A percentile compares a stretch with the other conserved stretches of the same genome.
Evolutionary conservation across 305 asterid genomes (phyloP).

Genomic region (Fraxinus dipetala): DNA sequence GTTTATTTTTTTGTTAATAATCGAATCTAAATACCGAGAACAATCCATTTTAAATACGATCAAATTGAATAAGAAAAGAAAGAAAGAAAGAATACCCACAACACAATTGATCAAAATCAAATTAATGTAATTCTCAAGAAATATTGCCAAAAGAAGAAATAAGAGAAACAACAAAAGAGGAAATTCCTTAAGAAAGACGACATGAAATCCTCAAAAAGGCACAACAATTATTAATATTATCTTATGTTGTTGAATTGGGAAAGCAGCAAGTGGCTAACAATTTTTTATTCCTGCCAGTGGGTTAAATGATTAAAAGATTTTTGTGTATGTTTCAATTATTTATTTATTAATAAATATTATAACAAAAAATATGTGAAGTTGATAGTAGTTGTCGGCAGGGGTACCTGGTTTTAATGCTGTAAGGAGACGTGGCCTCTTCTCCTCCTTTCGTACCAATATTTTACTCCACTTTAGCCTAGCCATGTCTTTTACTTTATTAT

Average conservation of each 20-base stretch:
- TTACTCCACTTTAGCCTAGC: constrained; percentile 4
- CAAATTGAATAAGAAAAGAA: background rate
- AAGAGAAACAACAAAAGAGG: background rate
- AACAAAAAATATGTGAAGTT: constrained; percentile 19
- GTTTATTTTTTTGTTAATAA: background rate
- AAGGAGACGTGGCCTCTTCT: constrained; percentile 54
- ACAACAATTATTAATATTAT: background rate
- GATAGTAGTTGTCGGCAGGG: constrained; percentile 57
- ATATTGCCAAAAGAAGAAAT: background rate
- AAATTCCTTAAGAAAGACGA: background rate
- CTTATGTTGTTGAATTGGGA: constrained; percentile 10
- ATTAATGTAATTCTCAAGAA: background rate
- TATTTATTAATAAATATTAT: constrained; percentile 6
- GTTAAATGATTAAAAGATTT: constrained; percentile 21
- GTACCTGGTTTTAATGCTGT: constrained; percentile 57
- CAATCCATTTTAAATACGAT: background rate
- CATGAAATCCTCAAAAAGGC: background rate
- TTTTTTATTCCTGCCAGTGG: constrained; percentile 36
- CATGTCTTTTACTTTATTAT: constrained; percentile 17
- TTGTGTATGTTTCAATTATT: background rate
- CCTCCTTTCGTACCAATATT: constrained; percentile 38
- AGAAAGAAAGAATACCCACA: background rate
- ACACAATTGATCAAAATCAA: background rate
- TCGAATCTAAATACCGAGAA: background rate
- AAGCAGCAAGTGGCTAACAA: background rate